A percentile compares a stretch with the other conserved stretches of the same genome.
These are phyloP conservation scores for Lodderomyces metapsilosis DNA, from an alignment of 1,139 yeast genomes.

Conservation along the genomic window DNA sequence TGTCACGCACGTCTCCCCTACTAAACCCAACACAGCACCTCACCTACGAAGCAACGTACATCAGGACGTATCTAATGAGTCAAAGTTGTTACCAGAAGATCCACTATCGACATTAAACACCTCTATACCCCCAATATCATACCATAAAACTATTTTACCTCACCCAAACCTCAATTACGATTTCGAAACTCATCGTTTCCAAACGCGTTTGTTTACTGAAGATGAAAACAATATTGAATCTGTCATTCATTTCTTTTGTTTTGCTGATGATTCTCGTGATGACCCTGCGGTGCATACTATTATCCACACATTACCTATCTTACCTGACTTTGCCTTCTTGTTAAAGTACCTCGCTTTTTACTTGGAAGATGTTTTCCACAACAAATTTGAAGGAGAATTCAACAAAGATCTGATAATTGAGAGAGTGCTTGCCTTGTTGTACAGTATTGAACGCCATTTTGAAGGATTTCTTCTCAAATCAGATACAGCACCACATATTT, in stretches of 20 bases:
- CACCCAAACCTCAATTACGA: slow-evolving; percentile 73
- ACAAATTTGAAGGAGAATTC: slow-evolving; percentile 24
- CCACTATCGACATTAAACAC: slow-evolving; percentile 18
- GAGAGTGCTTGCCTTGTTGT: slow-evolving; percentile 38
- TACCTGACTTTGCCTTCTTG: slow-evolving; percentile 57
- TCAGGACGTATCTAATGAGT: not conserved
- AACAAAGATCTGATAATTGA: slow-evolving; percentile 30
- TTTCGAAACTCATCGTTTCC: slow-evolving; percentile 33
- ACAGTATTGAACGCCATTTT: slow-evolving; percentile 34
- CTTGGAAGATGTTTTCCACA: slow-evolving; percentile 21
- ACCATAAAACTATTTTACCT: slow-evolving; percentile 33
- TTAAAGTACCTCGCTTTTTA: slow-evolving; percentile 37
- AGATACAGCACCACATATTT: slow-evolving; percentile 40
- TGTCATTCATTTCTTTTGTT: slow-evolving; percentile 69
- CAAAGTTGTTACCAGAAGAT: slow-evolving; percentile 2
- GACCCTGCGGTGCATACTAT: slow-evolving; percentile 40
- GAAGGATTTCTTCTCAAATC: slow-evolving; percentile 40
- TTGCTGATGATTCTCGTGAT: slow-evolving; percentile 27
- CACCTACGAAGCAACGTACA: not conserved
- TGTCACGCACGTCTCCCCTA: too few relatives aligned
- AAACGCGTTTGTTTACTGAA: slow-evolving; percentile 7
- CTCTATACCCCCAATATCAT: slow-evolving; percentile 20
- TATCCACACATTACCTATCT: slow-evolving; percentile 60
- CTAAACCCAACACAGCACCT: too few relatives aligned
- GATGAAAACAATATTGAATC: slow-evolving; percentile 53